Base-by-base conservation (phyloP, 257 asterid species). In the Solanum sitiens region DNA sequence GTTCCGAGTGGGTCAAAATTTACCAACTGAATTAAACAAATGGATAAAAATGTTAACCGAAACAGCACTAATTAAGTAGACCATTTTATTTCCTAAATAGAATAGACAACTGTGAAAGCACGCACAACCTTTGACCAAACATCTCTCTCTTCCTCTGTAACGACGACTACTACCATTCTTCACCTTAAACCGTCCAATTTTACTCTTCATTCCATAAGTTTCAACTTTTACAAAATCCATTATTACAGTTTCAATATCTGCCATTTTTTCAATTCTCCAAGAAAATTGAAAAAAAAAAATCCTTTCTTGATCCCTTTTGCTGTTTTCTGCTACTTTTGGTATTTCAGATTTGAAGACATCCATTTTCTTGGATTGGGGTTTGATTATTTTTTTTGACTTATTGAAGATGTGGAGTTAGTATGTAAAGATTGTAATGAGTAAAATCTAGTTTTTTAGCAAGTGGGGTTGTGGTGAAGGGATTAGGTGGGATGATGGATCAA, bases 401-500 rank as follows among this genome's bases (percentile, higher is more conserved):
- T 45, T 79, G 39, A 27, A 79, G 85, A 45, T 45, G 85, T 27
- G 85, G 50, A 37, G 83, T 74, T 74, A 74, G 85, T 77, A 71
- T 73, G 76, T 87, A 84, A 82, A 84, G 83, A 86, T 88, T 11
- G 82, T 63, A 87, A 87, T 42, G 71, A 85, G 89, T 47, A 65
- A 76, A 85, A 68, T 11, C 67, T 83, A 18, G 90, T 7, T 70
- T 76, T 37, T 70, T 86, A 85, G 90, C 18, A 30, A 40, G 74
- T 71, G 86, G 21, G 88, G 53, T 86, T 37, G 70, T 85, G 87
- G 92, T 90, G 93, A 82, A 56, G 87, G 77, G 91, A 84, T 76
- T 79, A 71, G 39, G n/a, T 44, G 79, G 33, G 44, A 93, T 33
- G 47, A 86, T 95, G 99, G 98, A 94, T 94, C 97, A 93, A 87